Evolutionary conservation across 2,329 filamentous ascomycete species (phyloP).

Genomic region (Pseudogymnoascus sp.): DNA sequence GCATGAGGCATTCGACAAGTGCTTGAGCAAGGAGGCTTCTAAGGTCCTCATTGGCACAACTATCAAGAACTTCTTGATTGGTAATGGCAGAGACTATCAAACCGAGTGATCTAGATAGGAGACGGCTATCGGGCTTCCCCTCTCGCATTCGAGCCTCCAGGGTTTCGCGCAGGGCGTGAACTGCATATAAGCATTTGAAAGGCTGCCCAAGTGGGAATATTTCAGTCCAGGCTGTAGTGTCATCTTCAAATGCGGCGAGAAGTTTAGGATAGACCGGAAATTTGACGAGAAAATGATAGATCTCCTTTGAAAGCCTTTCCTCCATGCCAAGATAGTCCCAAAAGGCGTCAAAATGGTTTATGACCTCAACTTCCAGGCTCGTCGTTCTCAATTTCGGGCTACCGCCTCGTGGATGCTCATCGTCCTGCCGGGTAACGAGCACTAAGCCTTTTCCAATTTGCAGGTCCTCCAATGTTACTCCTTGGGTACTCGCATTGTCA

Average conservation of each 20-base stretch:
- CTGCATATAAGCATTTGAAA: slow-evolving; percentile 66
- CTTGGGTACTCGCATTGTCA: slow-evolving; percentile 50
- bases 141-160: slow-evolving; percentile 32
- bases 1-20: slow-evolving; percentile 50
- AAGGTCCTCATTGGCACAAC: slow-evolving; percentile 37
- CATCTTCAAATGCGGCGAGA: slow-evolving; percentile 50
- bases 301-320: slow-evolving; percentile 60
- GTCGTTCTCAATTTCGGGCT: slow-evolving; percentile 45
- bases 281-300: slow-evolving; percentile 62
- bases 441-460: slow-evolving; percentile 58
- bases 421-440: slow-evolving; percentile 54
- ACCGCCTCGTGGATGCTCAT: slow-evolving; percentile 36
- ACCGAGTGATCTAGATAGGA: slow-evolving; percentile 38
- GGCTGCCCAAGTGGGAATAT: slow-evolving; percentile 64
- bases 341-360: slow-evolving; percentile 75
- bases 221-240: slow-evolving; percentile 45
- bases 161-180: slow-evolving; percentile 59
- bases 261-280: slow-evolving; percentile 63
- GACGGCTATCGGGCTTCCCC: slow-evolving; percentile 11
- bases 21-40: slow-evolving; percentile 44
- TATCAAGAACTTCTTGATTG: slow-evolving; percentile 45
- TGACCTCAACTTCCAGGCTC: slow-evolving; percentile 68
- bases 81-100: slow-evolving; percentile 56
- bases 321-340: slow-evolving; percentile 74
- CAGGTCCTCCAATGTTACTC: slow-evolving; percentile 61